Conservation (phyloP, 345 rosid species). For the Nasturtium officinale region DNA sequence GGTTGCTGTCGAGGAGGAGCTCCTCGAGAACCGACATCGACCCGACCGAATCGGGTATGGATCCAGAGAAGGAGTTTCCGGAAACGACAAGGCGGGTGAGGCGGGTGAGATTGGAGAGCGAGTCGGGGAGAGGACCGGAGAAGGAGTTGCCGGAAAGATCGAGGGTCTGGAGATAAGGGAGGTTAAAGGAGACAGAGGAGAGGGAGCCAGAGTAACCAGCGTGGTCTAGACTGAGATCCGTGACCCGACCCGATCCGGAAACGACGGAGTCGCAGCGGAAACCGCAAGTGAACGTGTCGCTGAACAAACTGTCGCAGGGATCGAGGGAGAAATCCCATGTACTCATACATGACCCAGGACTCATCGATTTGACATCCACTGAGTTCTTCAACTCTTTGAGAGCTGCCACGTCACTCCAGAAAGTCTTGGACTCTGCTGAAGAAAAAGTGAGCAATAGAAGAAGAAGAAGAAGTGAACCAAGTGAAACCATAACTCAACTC, state of each 20-base stretch:
- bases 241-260: constrained; percentile 60
- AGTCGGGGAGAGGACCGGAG: constrained; percentile 58
- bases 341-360: constrained; percentile 76
- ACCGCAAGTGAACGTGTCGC: constrained; percentile 82
- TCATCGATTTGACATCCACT: constrained; percentile 51
- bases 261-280: constrained; percentile 71
- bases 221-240: constrained; percentile 74
- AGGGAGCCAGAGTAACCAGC: constrained; percentile 76
- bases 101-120: constrained; percentile 58
- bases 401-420: constrained; percentile 57
- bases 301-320: constrained; percentile 77
- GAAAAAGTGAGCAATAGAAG: background rate
- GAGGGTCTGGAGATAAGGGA: constrained; percentile 62
- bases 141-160: constrained; percentile 73
- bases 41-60: constrained; percentile 62
- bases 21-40: constrained; percentile 61
- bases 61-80: constrained; percentile 64
- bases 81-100: constrained; percentile 60
- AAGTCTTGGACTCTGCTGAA: constrained; percentile 53
- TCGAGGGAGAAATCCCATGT: constrained; percentile 86
- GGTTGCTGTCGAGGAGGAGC: constrained; percentile 69
- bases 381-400: constrained; percentile 58
- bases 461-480: constrained; percentile 29
- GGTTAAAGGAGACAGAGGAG: constrained; percentile 54
- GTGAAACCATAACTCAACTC: constrained; percentile 15